These are phyloP conservation scores for Ascochyta lentis DNA, from an alignment of 2,329 filamentous ascomycete species.

Conservation along the genomic window DNA sequence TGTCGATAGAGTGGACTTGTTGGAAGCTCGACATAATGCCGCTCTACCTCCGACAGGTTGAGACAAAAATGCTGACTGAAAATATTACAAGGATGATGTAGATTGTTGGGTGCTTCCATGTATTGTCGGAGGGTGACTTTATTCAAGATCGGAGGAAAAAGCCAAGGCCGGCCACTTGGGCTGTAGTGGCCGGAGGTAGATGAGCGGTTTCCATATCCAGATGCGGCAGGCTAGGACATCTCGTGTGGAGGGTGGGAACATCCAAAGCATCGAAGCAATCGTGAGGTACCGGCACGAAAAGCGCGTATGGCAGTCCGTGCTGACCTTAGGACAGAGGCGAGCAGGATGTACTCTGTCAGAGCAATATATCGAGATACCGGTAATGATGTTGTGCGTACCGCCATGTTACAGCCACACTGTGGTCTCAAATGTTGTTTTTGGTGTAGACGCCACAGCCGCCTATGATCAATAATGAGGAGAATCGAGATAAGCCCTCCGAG, in stretches of 20 bases:
- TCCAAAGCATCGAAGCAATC: slow-evolving; percentile 19
- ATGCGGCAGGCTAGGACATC: slow-evolving; percentile 30
- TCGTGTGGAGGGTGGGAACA: slow-evolving; percentile 18
- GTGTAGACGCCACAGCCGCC: slow-evolving; percentile 5
- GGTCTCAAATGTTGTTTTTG: slow-evolving; percentile 8
- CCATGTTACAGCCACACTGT: slow-evolving; percentile 16
- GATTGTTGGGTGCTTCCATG: slow-evolving; percentile 25
- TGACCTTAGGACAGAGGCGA: slow-evolving; percentile 24
- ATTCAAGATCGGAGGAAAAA: slow-evolving; percentile 25
- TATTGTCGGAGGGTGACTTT: slow-evolving; percentile 33
- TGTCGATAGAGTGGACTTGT: slow-evolving; percentile 21
- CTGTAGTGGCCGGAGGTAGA: slow-evolving; percentile 19
- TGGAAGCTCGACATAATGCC: slow-evolving; percentile 33
- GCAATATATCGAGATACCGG: slow-evolving; percentile 25
- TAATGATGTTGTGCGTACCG: slow-evolving; percentile 11
- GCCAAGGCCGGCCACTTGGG: slow-evolving; percentile 35
- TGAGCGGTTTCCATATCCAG: slow-evolving; percentile 25
- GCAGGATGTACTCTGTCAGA: slow-evolving; percentile 25
- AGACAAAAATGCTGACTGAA: slow-evolving; percentile 28
- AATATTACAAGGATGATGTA: slow-evolving; percentile 29
- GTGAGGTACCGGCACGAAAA: slow-evolving; percentile 26
- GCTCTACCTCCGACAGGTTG: slow-evolving; percentile 14
- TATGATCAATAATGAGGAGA: not conserved
- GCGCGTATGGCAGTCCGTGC: slow-evolving; percentile 35
- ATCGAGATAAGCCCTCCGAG: not conserved